Percentiles rank a stretch among this genome's conserved stretches.
Conservation (phyloP, 495 filamentous ascomycete genomes). For the Neurospora sp. region DNA sequence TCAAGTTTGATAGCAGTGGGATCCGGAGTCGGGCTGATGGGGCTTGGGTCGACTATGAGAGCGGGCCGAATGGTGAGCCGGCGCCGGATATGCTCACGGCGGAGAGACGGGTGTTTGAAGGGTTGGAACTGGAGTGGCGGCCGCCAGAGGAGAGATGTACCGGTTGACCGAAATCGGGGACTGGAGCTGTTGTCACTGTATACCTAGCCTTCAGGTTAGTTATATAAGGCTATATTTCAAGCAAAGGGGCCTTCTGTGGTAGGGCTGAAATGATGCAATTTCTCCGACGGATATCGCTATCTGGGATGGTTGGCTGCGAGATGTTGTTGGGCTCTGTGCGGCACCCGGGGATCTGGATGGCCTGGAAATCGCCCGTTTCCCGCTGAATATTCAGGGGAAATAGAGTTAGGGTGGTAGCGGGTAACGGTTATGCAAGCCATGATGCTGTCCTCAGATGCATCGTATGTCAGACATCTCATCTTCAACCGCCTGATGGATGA, state of each 20-base stretch:
- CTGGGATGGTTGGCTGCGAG: background rate
- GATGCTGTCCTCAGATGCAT: background rate
- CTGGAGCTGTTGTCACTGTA: background rate
- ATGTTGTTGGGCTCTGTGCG: background rate
- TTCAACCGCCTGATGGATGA: background rate
- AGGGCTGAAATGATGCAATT: slow-evolving; percentile 3
- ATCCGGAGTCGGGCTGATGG: slow-evolving; percentile 58
- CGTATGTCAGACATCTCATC: background rate
- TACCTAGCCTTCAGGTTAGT: too few species aligned
- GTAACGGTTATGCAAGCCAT: background rate
- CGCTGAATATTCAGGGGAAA: background rate
- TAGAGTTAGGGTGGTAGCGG: background rate
- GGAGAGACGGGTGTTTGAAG: slow-evolving; percentile 73
- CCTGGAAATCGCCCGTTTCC: background rate
- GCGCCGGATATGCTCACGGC: slow-evolving; percentile 53
- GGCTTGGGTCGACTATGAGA: slow-evolving; percentile 52
- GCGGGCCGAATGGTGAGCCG: slow-evolving; percentile 28
- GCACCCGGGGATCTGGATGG: background rate
- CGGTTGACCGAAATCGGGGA: slow-evolving; percentile 28
- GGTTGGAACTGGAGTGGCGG: slow-evolving; percentile 63
- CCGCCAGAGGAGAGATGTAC: slow-evolving; percentile 70
- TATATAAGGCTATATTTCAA: background rate
- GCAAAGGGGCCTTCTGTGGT: background rate
- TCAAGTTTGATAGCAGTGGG: slow-evolving; percentile 90
- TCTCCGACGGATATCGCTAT: background rate